phyloP scores from a whole-genome alignment of 169 alveolate genomes.

The Babesia gibsoni region DNA sequence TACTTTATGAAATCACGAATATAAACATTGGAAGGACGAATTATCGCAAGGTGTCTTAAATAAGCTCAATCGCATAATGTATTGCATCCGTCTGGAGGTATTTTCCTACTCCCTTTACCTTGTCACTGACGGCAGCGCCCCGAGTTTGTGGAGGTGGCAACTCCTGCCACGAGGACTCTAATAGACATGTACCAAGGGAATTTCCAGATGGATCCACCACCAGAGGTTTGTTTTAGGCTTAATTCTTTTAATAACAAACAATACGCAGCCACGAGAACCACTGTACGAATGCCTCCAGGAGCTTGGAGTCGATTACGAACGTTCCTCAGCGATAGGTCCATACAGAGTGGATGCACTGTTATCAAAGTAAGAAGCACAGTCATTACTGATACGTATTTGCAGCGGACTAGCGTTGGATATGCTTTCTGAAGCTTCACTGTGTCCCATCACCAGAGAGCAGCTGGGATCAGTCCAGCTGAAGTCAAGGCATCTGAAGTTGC shows the following conservation, averaged over 20 bases:
- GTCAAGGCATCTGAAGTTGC: conserved; percentile 33
- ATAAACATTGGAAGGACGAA: conserved; percentile 13
- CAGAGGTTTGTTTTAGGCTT: background rate
- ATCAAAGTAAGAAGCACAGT: background rate
- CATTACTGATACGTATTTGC: background rate
- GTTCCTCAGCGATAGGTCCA: conserved; percentile 5
- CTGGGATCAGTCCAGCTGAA: conserved; percentile 45
- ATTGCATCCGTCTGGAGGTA: conserved; percentile 51
- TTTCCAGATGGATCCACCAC: conserved; percentile 4
- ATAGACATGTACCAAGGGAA: conserved; percentile 52
- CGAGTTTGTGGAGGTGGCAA: background rate
- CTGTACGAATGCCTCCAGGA: conserved; percentile 33
- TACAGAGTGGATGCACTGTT: conserved; percentile 39
- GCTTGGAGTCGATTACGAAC: background rate
- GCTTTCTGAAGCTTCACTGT: conserved; percentile 37
- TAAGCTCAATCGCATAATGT: conserved; percentile 59
- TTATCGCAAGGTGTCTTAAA: conserved; percentile 14
- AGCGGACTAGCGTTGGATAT: conserved; percentile 34
- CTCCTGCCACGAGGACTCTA: conserved; percentile 7
- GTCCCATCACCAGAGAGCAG: conserved; percentile 48
- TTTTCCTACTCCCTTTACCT: background rate
- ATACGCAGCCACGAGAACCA: background rate
- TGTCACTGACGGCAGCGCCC: conserved; percentile 12
- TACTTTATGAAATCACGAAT: background rate
- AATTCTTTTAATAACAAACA: background rate